Base-by-base conservation (phyloP, 2,329 filamentous ascomycete species). In the Aspergillus sp. region DNA sequence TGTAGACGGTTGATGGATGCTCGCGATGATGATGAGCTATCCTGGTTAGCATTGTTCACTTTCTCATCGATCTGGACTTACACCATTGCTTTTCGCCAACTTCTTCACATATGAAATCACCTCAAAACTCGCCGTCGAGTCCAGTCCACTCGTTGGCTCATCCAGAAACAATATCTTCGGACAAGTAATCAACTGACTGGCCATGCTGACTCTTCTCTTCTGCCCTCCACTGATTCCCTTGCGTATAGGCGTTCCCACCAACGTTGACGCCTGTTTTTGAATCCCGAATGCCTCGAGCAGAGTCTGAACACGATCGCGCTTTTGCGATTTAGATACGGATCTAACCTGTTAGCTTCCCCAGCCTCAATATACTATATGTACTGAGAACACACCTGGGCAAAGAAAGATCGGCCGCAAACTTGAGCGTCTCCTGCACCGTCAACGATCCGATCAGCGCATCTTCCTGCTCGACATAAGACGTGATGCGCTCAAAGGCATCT, bases 141-240 rank as follows among this genome's bases (percentile, higher is more conserved):
- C 89, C 7, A 94, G 72, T 7, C 89, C 89, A 51, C 85, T 89
- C 0, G 88, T 95, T 1, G 88, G 88, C 65, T 93, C 88, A 59
- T 93, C 87, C 29, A 94, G 69, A 59, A 95, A 93, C 26, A 95
- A 65, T 6, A 94, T 82, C 64, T 85, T 87, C 0, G 89, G 88
- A 45, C 78, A 82, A 1, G 88, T 91, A 57, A 94, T 86, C 31
- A 95, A 75, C 59, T 89, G 86, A 48, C 85, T 86, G 1, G 88
- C 88, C 5, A 94, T 83, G 52, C 86, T 86, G 6, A 91, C 76
- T 40, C 89, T 77, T 33, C 87, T 77, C 72, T 93, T 94, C 70
- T 95, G 88, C 1, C 88, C 89, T 39, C 89, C 89, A 49, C 84
- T 88, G 45, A 95, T 82, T 10, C 89, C 89, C 65, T 90, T 93